These are phyloP conservation scores for Eucalyptus regnans DNA, from an alignment of 345 rosid species.

Conservation along the genomic window DNA sequence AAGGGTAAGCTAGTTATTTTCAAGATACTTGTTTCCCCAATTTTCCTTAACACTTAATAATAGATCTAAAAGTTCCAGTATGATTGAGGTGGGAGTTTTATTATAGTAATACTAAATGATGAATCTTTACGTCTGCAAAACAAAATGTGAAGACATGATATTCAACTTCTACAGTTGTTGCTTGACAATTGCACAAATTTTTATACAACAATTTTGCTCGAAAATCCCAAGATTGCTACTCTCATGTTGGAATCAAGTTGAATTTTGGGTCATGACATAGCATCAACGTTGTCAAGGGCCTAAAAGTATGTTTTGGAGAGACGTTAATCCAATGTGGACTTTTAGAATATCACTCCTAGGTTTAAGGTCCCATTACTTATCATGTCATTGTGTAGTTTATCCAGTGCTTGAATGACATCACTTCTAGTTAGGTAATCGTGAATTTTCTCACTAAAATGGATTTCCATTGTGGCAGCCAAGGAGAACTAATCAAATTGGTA, in stretches of 20 bases:
- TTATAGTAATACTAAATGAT: background rate
- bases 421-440: accelerated
- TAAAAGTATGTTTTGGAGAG: background rate
- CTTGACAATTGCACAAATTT: background rate
- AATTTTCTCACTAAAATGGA: accelerated
- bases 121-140: background rate
- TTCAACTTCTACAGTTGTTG: background rate
- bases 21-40: background rate
- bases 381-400: background rate
- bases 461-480: accelerated
- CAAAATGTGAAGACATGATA: too few species aligned
- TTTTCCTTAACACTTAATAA: background rate
- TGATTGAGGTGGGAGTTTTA: background rate
- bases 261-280: background rate
- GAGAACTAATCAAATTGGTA: background rate
- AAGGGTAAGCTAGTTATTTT: background rate
- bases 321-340: accelerated
- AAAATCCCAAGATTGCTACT: background rate
- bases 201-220: accelerated
- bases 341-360: background rate
- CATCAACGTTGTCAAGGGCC: accelerated
- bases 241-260: background rate
- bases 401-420: background rate
- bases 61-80: background rate
- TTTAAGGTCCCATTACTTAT: background rate